Percentiles rank a stretch among this genome's conserved stretches.
phyloP scores from a whole-genome alignment of 2,329 filamentous ascomycete species.

The Bipolaris sorokiniana region DNA sequence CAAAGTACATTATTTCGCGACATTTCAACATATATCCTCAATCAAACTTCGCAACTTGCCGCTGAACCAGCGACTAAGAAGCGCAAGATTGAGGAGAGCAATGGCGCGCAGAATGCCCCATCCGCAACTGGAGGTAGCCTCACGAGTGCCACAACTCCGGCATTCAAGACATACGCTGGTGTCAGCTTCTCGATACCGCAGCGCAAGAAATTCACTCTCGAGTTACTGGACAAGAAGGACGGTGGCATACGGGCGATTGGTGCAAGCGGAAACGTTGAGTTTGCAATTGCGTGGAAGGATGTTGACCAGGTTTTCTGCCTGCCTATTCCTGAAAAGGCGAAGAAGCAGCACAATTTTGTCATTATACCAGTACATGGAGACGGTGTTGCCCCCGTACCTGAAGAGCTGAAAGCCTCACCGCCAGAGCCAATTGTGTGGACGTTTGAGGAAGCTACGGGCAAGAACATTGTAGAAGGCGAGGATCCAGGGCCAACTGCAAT shows the following conservation, averaged over 20 bases:
- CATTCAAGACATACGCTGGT: conserved; percentile 51
- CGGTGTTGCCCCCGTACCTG: conserved; percentile 54
- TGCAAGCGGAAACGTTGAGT: conserved; percentile 60
- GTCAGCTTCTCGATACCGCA: conserved; percentile 67
- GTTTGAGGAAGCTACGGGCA: conserved; percentile 59
- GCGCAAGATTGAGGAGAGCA: conserved; percentile 46
- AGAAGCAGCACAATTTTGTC: conserved; percentile 68
- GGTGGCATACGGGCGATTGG: conserved; percentile 58
- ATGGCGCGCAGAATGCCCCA: conserved; percentile 27
- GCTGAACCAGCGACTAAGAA: conserved; percentile 47
- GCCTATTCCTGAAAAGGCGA: conserved; percentile 68
- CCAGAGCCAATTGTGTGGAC: conserved; percentile 67
- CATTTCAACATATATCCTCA: conserved; percentile 46
- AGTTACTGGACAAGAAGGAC: conserved; percentile 56
- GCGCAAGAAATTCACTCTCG: conserved; percentile 67
- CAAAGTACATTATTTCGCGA: conserved; percentile 46
- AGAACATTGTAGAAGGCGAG: conserved; percentile 52
- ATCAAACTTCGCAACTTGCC: conserved; percentile 28
- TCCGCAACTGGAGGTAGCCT: conserved; percentile 26
- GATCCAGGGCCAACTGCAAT: conserved; percentile 52
- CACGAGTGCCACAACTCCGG: conserved; percentile 29
- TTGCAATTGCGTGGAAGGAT: conserved; percentile 57
- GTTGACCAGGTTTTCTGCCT: conserved; percentile 66
- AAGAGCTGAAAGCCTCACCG: conserved; percentile 45
- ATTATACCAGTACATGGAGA: conserved; percentile 61